phyloP scores from a whole-genome alignment of 257 asterid genomes.

The Handroanthus guayacan region DNA sequence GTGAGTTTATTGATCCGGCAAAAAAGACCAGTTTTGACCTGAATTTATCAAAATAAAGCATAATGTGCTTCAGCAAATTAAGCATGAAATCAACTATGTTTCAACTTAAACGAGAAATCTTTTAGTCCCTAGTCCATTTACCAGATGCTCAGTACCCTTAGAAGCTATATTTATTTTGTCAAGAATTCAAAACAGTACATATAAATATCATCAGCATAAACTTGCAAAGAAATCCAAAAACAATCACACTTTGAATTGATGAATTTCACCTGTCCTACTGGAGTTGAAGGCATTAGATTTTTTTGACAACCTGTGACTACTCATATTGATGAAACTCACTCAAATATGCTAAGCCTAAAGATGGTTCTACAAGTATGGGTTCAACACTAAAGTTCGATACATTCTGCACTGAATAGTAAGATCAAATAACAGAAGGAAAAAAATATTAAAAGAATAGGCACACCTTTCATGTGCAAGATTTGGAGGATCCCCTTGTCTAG shows the following conservation, averaged over 20 bases:
- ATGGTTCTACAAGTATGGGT: not conserved
- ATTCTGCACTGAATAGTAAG: not conserved
- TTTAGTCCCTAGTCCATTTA: not conserved
- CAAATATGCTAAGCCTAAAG: not conserved
- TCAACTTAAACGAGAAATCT: not conserved
- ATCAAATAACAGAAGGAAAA: conserved; percentile 29
- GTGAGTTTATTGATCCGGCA: conserved; percentile 85
- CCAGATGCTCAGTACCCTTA: conserved; percentile 5
- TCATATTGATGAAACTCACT: not conserved
- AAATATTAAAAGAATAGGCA: conserved; percentile 9
- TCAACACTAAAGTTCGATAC: not conserved
- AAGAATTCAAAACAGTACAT: not conserved
- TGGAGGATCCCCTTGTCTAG: conserved; percentile 62
- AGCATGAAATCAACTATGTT: conserved; percentile 7
- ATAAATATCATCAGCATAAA: conserved; percentile 18
- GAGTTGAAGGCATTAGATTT: not conserved
- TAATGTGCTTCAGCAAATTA: conserved; percentile 14
- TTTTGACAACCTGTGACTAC: conserved; percentile 2
- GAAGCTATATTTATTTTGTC: not conserved
- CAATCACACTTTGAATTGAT: not conserved
- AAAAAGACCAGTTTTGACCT: conserved; percentile 79
- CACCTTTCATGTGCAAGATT: conserved; percentile 64
- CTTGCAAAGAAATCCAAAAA: not conserved
- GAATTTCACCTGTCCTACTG: not conserved
- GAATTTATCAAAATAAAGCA: conserved; percentile 32